phyloP scores from a whole-genome alignment of 2,329 filamentous ascomycete species.

The Nannizziopsis barbatae region DNA sequence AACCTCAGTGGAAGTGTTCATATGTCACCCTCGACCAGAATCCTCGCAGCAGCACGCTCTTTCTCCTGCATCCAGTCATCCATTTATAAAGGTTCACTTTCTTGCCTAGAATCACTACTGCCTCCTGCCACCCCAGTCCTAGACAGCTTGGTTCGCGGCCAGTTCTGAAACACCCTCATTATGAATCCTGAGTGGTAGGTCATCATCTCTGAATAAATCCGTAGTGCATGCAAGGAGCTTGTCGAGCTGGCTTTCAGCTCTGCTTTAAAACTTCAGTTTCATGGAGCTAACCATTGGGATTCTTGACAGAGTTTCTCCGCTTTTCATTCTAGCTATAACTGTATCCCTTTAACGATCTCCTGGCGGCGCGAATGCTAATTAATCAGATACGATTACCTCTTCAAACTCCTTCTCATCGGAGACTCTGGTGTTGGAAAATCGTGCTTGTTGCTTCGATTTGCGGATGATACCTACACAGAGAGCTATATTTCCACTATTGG shows the following conservation, averaged over 20 bases:
- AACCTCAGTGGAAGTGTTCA: slow-evolving; percentile 8
- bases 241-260: not conserved
- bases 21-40: slow-evolving; percentile 1
- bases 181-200: slow-evolving; percentile 43
- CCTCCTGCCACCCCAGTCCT: not conserved
- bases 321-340: not conserved
- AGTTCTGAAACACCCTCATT: slow-evolving; percentile 20
- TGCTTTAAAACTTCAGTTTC: not conserved
- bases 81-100: slow-evolving; percentile 6
- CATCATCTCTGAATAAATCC: not conserved
- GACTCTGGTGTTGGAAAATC: slow-evolving; percentile 99
- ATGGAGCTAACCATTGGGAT: not conserved
- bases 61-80: slow-evolving; percentile 8
- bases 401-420: slow-evolving; percentile 99
- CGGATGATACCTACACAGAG: slow-evolving; percentile 98
- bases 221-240: not conserved
- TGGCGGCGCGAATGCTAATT: slow-evolving; percentile 3
- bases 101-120: slow-evolving; percentile 2
- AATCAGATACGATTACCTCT: slow-evolving; percentile 98
- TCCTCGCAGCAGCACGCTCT: slow-evolving; percentile 6
- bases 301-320: slow-evolving; percentile 6
- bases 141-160: not conserved
- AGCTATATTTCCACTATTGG: slow-evolving; percentile 99
- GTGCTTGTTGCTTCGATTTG: slow-evolving; percentile 92
- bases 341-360: not conserved